Evolutionary conservation across 768 basidiomycete species (phyloP).

Genomic region (Tricholoma bakamatsutake): DNA sequence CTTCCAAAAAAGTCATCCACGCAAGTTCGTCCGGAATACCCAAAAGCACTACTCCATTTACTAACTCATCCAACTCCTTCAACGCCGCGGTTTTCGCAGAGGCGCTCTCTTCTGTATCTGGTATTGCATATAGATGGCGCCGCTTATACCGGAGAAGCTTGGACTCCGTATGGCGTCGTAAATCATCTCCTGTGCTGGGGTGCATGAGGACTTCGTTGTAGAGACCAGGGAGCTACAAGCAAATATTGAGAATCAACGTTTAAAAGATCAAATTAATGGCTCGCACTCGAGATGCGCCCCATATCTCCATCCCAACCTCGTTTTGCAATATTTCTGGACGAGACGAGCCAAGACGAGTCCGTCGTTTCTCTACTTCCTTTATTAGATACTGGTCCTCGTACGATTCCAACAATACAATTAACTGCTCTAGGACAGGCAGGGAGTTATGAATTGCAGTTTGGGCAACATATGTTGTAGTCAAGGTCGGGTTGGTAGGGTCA

Average conservation of each 20-base stretch:
- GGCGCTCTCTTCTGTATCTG: conserved; percentile 29
- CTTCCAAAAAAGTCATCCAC: conserved; percentile 77
- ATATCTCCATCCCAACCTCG: conserved; percentile 65
- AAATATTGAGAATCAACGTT: conserved; percentile 7
- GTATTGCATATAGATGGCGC: conserved; percentile 55
- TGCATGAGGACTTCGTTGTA: conserved; percentile 83
- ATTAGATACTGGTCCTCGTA: conserved; percentile 53
- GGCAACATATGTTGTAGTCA: conserved; percentile 48
- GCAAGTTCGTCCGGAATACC: conserved; percentile 73
- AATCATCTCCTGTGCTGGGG: conserved; percentile 67
- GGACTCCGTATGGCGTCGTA: conserved; percentile 72
- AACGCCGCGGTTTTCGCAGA: conserved; percentile 41
- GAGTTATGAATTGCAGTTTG: conserved; percentile 66
- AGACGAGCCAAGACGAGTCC: conserved; percentile 69
- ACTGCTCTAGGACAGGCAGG: conserved; percentile 67
- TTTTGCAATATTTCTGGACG: conserved; percentile 51
- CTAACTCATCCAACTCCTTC: conserved; percentile 64
- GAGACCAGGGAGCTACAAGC: conserved; percentile 55
- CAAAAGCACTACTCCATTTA: conserved; percentile 72
- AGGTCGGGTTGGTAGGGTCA: conserved; percentile 68
- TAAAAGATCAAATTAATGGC: background rate
- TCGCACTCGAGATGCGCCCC: conserved; percentile 52
- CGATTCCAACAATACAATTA: conserved; percentile 55
- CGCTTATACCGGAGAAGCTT: conserved; percentile 67
- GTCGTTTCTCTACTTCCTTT: conserved; percentile 70